These are phyloP conservation scores for Metarhizium robertsii DNA, from an alignment of 2,329 filamentous ascomycete species.

Conservation along the genomic window DNA sequence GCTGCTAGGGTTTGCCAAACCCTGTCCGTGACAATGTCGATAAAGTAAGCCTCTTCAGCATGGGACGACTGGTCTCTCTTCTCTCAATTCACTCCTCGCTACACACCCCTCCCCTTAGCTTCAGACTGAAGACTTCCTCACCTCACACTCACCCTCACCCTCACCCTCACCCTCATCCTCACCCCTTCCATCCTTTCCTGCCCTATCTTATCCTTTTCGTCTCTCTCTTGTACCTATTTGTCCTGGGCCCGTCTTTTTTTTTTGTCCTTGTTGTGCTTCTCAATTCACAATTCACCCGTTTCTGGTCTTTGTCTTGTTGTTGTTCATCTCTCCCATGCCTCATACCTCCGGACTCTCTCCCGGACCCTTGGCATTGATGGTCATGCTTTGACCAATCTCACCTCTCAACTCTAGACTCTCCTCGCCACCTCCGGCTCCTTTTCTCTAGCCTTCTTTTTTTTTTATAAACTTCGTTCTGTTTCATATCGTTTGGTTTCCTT, in stretches of 20 bases:
- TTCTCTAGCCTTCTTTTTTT: slow-evolving; percentile 5
- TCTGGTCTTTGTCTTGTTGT: background rate
- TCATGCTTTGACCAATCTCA: background rate
- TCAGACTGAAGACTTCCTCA: no score
- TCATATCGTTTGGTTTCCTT: slow-evolving; percentile 1
- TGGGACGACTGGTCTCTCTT: slow-evolving; percentile 6
- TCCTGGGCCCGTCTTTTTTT: background rate
- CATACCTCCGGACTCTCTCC: background rate
- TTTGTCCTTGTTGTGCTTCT: background rate
- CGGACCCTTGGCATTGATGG: slow-evolving; percentile 5
- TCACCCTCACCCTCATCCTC: slow-evolving; percentile 1
- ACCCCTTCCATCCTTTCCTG: slow-evolving; percentile 3
- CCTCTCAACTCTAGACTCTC: background rate
- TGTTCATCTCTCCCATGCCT: background rate
- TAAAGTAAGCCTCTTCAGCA: slow-evolving; percentile 37
- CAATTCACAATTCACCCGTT: background rate
- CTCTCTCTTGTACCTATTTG: background rate
- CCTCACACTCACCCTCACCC: slow-evolving; percentile 1
- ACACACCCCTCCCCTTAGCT: slow-evolving; percentile 1
- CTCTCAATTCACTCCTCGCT: slow-evolving; percentile 5
- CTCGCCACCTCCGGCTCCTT: background rate
- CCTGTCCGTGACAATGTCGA: slow-evolving; percentile 38
- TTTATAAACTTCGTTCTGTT: slow-evolving; percentile 5
- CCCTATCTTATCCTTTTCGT: background rate
- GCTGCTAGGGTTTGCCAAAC: slow-evolving; percentile 23